A percentile compares a stretch with the other conserved stretches of the same genome.
Conservation (phyloP, 2,329 filamentous ascomycete species). For the Escovopsis sp. region DNA sequence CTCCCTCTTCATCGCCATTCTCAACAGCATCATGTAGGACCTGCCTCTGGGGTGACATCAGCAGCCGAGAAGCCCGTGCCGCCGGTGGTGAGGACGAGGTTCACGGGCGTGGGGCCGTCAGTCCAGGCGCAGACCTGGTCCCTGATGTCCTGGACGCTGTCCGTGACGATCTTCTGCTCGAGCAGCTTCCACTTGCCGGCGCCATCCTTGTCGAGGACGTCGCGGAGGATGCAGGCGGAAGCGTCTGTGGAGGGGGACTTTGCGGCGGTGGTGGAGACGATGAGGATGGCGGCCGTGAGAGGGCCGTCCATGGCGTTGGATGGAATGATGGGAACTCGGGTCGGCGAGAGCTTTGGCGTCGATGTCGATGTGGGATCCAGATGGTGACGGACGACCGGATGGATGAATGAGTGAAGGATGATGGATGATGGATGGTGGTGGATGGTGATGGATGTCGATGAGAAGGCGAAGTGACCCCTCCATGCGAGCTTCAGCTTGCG, state of each 20-base stretch:
- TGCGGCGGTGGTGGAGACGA: slow-evolving; percentile 82
- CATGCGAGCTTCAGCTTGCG: too few species aligned
- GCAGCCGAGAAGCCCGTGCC: slow-evolving; percentile 82
- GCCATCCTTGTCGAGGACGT: slow-evolving; percentile 53
- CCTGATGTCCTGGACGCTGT: slow-evolving; percentile 63
- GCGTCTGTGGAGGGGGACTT: slow-evolving; percentile 66
- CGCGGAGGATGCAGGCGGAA: slow-evolving; percentile 48
- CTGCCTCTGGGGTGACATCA: slow-evolving; percentile 79
- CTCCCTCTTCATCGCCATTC: too few species aligned
- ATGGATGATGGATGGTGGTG: too few species aligned
- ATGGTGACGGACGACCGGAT: too few species aligned
- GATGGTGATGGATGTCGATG: too few species aligned
- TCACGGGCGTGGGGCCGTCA: slow-evolving; percentile 46
- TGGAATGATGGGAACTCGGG: too few species aligned
- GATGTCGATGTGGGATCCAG: too few species aligned
- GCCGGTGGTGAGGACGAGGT: slow-evolving; percentile 76
- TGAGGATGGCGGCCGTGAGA: slow-evolving; percentile 62
- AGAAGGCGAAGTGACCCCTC: too few species aligned
- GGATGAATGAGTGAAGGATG: too few species aligned
- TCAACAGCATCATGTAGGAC: too few species aligned
- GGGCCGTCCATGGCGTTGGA: slow-evolving; percentile 9
- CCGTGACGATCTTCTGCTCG: slow-evolving; percentile 61
- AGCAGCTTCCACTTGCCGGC: slow-evolving; percentile 55
- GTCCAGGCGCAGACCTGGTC: slow-evolving; percentile 56
- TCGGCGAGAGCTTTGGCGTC: too few species aligned